A percentile compares a stretch with the other conserved stretches of the same genome.
phyloP scores from a whole-genome alignment of 352 stramenopile species.

The Phytophthora quininea region DNA sequence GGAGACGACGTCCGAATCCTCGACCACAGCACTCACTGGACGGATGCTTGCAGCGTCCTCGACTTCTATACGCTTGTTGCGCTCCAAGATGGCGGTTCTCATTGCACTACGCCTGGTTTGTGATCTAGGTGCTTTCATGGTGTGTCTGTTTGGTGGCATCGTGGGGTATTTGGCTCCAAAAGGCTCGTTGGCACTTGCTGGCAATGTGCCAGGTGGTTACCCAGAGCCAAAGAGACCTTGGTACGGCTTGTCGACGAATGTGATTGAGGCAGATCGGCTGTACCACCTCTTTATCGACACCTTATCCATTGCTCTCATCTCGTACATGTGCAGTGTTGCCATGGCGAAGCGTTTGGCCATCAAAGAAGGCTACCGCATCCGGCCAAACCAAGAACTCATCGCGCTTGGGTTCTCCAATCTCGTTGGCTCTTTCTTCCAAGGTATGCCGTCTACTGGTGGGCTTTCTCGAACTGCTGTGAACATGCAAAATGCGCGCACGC shows the following conservation, averaged over 20 bases:
- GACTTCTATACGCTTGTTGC: slow-evolving; percentile 31
- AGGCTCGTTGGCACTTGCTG: slow-evolving; percentile 76
- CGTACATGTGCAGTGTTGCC: slow-evolving; percentile 93
- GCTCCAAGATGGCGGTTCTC: slow-evolving; percentile 39
- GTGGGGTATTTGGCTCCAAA: slow-evolving; percentile 65
- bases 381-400: slow-evolving; percentile 90
- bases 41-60: slow-evolving; percentile 37
- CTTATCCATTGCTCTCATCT: slow-evolving; percentile 87
- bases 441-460: slow-evolving; percentile 89
- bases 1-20: slow-evolving; percentile 45
- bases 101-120: slow-evolving; percentile 54
- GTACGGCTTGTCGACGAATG: slow-evolving; percentile 42
- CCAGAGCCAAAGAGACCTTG: slow-evolving; percentile 59
- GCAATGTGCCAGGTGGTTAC: slow-evolving; percentile 71
- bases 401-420: slow-evolving; percentile 92
- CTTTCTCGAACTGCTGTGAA: slow-evolving; percentile 93
- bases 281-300: slow-evolving; percentile 73
- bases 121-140: slow-evolving; percentile 74
- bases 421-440: slow-evolving; percentile 85
- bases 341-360: slow-evolving; percentile 88
- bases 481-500: slow-evolving; percentile 86
- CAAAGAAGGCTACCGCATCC: slow-evolving; percentile 83
- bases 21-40: slow-evolving; percentile 55
- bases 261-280: slow-evolving; percentile 61
- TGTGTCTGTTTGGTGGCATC: slow-evolving; percentile 80